Evolutionary conservation across 2,329 filamentous ascomycete species (phyloP), one percentile per base, ranked within the genome.

Genomic region (Plectosphaerella plurivora): DNA sequence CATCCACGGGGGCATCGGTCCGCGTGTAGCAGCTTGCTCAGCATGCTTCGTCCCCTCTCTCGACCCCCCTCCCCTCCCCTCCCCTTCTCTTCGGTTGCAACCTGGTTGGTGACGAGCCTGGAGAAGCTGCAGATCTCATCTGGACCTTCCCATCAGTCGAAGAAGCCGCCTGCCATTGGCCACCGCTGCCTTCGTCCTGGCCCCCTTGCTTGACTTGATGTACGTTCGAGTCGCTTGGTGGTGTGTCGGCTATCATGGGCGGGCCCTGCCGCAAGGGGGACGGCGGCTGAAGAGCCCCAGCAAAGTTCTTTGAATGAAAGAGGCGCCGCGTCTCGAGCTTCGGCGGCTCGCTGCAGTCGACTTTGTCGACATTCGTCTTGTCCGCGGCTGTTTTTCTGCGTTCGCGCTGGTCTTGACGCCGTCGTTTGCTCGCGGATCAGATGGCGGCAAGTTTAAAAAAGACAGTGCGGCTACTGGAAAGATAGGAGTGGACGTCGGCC

Each of bases 41-140:
- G 28, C 28, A 33, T 33, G 28, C 28, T 8, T 3, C 22, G 22
- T 22, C 22, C 22, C 22, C 22, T 22, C 28, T 12, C 28, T 10
- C 28, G 28, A 5, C 28, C 28, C 28, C 25, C 25, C 25, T 28
- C 25, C 10, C 28, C 28, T 33, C 28, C 11, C 28, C 28, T 33
- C 8, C 28, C 28, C 22, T 22, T 22, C 22, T 8, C 28, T 8
- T 33, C 8, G 41, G 18, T 44, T 44, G 47, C 20, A 18, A 28
- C 39, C 24, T 15, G 16, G 55, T 57, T 57, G 55, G 54, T 57
- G 55, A 57, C 36, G 50, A 49, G 35, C 25, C 45, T 12, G 28
- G 42, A 49, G 25, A 37, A 47, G 51, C 46, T 57, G 54, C 54
- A 57, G 55, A 52, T 56, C 39, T 52, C 50, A 55, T 52, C 55